phyloP scores from a whole-genome alignment of 78 protist genomes.

The Fonticula alba region DNA sequence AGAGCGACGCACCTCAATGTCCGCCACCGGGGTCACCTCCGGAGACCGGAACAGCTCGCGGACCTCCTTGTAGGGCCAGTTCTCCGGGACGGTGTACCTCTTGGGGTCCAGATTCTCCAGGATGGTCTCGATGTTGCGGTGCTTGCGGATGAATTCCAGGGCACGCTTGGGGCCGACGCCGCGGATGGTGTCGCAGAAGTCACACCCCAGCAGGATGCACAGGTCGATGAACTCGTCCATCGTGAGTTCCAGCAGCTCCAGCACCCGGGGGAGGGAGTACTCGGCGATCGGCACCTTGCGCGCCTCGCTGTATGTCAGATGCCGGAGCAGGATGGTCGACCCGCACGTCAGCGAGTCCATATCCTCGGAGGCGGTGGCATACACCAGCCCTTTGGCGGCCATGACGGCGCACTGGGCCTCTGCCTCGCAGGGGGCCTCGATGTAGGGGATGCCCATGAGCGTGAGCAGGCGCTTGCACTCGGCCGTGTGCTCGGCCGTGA shows the following conservation, averaged over 20 bases:
- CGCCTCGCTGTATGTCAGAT: constrained; percentile 61
- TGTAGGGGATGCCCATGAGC: constrained; percentile 90
- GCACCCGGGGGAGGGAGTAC: constrained; percentile 28
- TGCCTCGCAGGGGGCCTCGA: constrained; percentile 88
- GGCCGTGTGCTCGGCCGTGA: constrained; percentile 62
- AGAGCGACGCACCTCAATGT: not conserved
- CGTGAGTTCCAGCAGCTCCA: constrained; percentile 46
- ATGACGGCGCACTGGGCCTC: constrained; percentile 95
- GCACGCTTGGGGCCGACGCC: constrained; percentile 1
- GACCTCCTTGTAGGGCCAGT: constrained; percentile 35
- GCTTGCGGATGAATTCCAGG: constrained; percentile 20
- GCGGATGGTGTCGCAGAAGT: constrained; percentile 60
- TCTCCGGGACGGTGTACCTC: constrained; percentile 50
- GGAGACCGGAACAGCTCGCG: constrained; percentile 62
- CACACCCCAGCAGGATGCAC: constrained; percentile 88
- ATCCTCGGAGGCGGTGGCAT: constrained; percentile 87
- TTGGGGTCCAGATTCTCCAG: constrained; percentile 32
- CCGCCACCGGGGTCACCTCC: constrained; percentile 21
- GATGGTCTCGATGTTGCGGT: constrained; percentile 40
- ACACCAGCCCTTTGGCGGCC: constrained; percentile 36
- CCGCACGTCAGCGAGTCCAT: constrained; percentile 95
- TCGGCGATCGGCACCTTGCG: constrained; percentile 67
- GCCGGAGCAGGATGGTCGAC: constrained; percentile 36
- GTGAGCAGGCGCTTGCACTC: constrained; percentile 67
- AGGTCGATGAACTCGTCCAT: constrained; percentile 78